Base-by-base conservation (phyloP, 169 alveolate genomes). In the Ichthyophthirius multifiliis region DNA sequence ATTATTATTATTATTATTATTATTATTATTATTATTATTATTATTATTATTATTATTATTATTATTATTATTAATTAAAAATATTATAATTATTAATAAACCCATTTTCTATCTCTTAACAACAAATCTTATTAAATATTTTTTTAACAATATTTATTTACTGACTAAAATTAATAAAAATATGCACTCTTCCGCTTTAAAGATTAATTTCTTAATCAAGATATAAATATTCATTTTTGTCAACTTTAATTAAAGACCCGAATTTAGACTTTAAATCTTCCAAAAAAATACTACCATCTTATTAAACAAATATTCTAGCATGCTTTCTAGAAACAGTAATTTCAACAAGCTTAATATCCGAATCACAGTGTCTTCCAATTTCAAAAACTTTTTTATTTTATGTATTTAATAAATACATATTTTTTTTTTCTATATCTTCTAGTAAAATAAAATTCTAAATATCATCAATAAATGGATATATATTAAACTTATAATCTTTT, bases 281-380 rank as follows among this genome's bases (percentile, higher is more conserved):
- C 31, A 55, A 20, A 13, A 13, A 27, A 27, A 55, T 55, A 27
- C 31, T 55, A 55, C 31, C 31, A n/a, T 55, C 71, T 27, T 55
- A 27, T 5, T 55, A 34, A 1, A 55, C 16, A 27, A 27, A 34
- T 20, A 55, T 12, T 55, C 31, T 55, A 27, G 31, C 23, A 23
- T 55, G 71, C 39, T 55, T 55, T 55, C 71, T 55, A 20, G 71
- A 55, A 23, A 55, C 71, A 18, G 71, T 55, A 23, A 55, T 55
- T 55, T 55, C 71, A 23, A 34, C 31, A 9, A 55, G 39, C 16
- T 55, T 55, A 15, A 55, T 55, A 27, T 55, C 71, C 13, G 43
- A 55, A 39, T 55, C 9, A 39, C 31, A 39, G 1, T 39, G 43
- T 23, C 71, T 55, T 15, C 71, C 71, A 55, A 55, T 55, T 13